A percentile compares a stretch with the other conserved stretches of the same genome.
Conservation (phyloP, 2,329 filamentous ascomycete genomes). For the Xylariaceae sp. region DNA sequence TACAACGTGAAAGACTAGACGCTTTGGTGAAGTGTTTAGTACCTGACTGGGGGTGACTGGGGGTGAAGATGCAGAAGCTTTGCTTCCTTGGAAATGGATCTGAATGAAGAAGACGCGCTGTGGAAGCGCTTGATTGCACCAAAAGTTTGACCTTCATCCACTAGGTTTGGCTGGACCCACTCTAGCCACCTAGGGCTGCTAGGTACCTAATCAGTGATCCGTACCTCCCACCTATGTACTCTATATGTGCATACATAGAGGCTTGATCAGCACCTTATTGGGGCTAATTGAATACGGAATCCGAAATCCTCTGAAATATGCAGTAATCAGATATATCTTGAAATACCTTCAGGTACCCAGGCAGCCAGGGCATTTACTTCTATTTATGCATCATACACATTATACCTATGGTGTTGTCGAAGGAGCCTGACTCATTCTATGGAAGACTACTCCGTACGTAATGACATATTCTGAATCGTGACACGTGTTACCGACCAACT, state of each 20-base stretch:
- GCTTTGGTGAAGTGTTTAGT: slow-evolving; percentile 5
- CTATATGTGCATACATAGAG: no score
- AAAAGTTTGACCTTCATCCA: not conserved
- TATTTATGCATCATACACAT: no score
- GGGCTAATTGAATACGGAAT: not conserved
- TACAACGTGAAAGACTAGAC: not conserved
- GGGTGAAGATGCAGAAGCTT: slow-evolving; percentile 5
- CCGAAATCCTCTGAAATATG: not conserved
- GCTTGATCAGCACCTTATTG: not conserved
- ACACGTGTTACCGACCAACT: not conserved
- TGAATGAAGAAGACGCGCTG: not conserved
- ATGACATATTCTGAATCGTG: not conserved
- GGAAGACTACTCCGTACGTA: not conserved
- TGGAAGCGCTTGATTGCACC: not conserved
- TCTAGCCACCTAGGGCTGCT: no score
- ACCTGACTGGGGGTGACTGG: not conserved
- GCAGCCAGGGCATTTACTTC: no score
- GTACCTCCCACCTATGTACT: no score
- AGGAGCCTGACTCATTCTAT: not conserved
- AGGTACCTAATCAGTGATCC: no score
- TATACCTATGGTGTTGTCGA: not conserved
- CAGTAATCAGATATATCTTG: not conserved
- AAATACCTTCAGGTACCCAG: no score
- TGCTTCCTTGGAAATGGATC: not conserved
- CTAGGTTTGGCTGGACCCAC: not conserved